Evolutionary conservation across 176 grass and related monocot genomes (phyloP).

Genomic region (Poa annua): DNA sequence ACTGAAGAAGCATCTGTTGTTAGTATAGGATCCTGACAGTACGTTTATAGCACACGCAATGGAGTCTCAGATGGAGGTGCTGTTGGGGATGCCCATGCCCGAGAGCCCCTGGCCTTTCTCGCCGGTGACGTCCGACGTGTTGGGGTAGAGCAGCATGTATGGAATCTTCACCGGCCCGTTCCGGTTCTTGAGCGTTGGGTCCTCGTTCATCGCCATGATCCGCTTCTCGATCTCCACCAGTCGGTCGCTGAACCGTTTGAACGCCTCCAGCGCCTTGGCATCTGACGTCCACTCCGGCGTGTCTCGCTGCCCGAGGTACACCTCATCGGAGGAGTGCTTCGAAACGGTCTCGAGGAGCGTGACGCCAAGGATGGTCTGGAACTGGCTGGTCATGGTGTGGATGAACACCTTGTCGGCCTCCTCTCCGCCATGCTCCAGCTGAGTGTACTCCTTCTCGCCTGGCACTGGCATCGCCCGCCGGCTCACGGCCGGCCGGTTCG

Average conservation of each 20-base stretch:
- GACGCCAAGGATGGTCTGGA: neutral
- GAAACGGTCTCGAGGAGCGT: neutral
- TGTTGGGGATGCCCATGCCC: constrained; percentile 50
- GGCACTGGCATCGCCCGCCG: neutral
- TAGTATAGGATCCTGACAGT: too few species aligned
- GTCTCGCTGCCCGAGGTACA: neutral
- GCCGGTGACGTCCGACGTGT: constrained; percentile 32
- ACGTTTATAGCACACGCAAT: too few species aligned
- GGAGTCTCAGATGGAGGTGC: constrained; percentile 44
- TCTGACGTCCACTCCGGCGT: constrained; percentile 17
- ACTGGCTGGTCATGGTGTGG: neutral
- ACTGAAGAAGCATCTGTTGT: too few species aligned
- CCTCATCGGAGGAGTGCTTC: neutral
- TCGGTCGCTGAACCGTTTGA: constrained; percentile 10
- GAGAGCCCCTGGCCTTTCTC: constrained; percentile 20
- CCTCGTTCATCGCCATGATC: constrained; percentile 11
- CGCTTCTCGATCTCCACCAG: constrained; percentile 39
- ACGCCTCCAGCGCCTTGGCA: constrained; percentile 19
- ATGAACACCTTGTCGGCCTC: neutral
- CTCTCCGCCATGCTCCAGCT: too few species aligned
- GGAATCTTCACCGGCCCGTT: constrained; percentile 43
- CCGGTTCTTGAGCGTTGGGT: constrained; percentile 35
- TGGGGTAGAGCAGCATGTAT: constrained; percentile 50
- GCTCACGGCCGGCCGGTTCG: neutral
- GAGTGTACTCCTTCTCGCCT: neutral